These are phyloP conservation scores for Xanthoconium separans DNA, from an alignment of 1,284 basidiomycete genomes.

Conservation along the genomic window DNA sequence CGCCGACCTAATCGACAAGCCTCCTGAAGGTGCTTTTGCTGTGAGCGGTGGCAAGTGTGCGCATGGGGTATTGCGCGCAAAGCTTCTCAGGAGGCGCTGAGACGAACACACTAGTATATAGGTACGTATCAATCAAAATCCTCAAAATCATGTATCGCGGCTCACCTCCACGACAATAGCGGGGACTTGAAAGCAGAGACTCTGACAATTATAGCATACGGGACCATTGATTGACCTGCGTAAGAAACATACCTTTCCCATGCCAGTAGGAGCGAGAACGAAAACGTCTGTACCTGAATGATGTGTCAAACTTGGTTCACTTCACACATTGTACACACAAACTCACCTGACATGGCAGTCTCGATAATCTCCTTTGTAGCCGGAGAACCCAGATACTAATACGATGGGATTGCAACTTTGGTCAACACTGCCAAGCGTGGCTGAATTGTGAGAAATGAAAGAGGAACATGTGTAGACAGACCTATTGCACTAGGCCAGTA, in stretches of 20 bases:
- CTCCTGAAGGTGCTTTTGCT: no score
- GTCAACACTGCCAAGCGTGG: constrained; percentile 12
- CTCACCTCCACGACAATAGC: constrained; percentile 65
- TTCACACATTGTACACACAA: constrained; percentile 16
- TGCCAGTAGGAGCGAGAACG: constrained; percentile 84
- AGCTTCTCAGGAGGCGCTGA: no score
- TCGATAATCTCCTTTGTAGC: constrained; percentile 75
- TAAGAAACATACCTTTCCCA: constrained; percentile 71
- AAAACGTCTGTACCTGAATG: constrained; percentile 66
- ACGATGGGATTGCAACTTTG: constrained; percentile 4
- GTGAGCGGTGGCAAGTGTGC: no score
- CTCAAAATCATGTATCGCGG: background rate
- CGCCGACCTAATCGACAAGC: no score
- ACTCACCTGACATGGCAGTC: constrained; percentile 59
- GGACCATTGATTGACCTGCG: background rate
- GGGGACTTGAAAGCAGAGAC: constrained; percentile 86
- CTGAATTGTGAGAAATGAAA: background rate
- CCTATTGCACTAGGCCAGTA: constrained; percentile 21
- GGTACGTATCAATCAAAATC: background rate
- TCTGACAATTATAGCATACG: constrained; percentile 35
- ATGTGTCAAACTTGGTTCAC: background rate
- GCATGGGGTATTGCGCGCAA: no score
- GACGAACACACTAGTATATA: no score
- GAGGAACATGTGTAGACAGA: background rate
- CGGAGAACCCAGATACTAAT: constrained; percentile 65